phyloP scores from a whole-genome alignment of 2,329 filamentous ascomycete genomes.

The Cladosporium sp. region DNA sequence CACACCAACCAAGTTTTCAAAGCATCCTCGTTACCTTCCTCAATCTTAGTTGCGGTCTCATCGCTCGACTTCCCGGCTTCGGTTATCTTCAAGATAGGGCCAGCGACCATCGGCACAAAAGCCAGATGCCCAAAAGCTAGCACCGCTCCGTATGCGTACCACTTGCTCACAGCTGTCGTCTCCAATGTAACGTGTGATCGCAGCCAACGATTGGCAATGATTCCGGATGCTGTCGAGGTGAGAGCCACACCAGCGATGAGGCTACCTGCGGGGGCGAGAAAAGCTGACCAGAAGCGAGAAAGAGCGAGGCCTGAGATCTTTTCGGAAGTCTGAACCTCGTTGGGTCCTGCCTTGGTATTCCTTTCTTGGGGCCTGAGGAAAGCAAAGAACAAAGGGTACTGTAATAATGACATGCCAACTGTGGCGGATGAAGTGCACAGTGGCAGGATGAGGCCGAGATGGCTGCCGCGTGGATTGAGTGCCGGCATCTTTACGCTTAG shows the following conservation, averaged over 20 bases:
- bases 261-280: slow-evolving; percentile 29
- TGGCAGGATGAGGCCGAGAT: slow-evolving; percentile 35
- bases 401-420: slow-evolving; percentile 35
- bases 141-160: slow-evolving; percentile 34
- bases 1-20: slow-evolving; percentile 33
- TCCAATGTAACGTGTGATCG: slow-evolving; percentile 31
- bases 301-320: slow-evolving; percentile 24
- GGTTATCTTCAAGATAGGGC: slow-evolving; percentile 23
- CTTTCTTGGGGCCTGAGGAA: slow-evolving; percentile 26
- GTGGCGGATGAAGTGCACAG: slow-evolving; percentile 36
- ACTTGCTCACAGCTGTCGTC: slow-evolving; percentile 31
- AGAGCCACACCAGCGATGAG: slow-evolving; percentile 28
- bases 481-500: slow-evolving; percentile 28
- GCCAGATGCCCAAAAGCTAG: slow-evolving; percentile 33
- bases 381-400: slow-evolving; percentile 33
- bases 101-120: slow-evolving; percentile 23
- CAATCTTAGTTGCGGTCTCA: slow-evolving; percentile 26
- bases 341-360: not conserved
- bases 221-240: slow-evolving; percentile 28
- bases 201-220: slow-evolving; percentile 32
- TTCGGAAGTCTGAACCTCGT: not conserved
- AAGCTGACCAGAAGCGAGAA: slow-evolving; percentile 32
- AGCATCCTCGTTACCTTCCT: slow-evolving; percentile 28
- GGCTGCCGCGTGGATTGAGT: slow-evolving; percentile 29
- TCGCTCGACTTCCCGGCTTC: slow-evolving; percentile 23